phyloP scores from a whole-genome alignment of 768 basidiomycete genomes.

The Tulasnella sp. region DNA sequence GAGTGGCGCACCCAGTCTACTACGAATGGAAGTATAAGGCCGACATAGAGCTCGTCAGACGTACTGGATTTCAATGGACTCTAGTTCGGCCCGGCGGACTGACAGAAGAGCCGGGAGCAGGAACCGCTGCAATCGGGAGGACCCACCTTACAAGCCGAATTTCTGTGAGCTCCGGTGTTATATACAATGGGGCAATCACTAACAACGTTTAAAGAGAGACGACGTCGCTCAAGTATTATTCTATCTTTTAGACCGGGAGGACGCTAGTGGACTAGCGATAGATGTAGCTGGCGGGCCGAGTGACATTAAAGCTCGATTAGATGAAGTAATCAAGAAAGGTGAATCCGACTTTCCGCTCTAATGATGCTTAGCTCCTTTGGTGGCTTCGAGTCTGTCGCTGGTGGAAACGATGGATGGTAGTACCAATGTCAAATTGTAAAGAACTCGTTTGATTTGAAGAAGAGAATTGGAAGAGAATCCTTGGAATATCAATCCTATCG shows the following conservation, averaged over 20 bases:
- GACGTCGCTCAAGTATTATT: conserved; percentile 55
- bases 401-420: neutral
- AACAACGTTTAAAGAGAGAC: conserved; percentile 44
- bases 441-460: neutral
- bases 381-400: neutral
- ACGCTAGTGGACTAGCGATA: conserved; percentile 55
- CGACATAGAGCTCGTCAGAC: conserved; percentile 44
- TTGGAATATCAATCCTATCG: too few species aligned
- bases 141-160: conserved; percentile 50
- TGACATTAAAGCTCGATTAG: conserved; percentile 47
- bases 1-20: conserved; percentile 46
- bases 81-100: conserved; percentile 62
- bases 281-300: conserved; percentile 58
- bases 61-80: conserved; percentile 60
- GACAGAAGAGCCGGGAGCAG: conserved; percentile 50
- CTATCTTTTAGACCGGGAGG: conserved; percentile 49
- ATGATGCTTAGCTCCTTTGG: neutral
- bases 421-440: neutral
- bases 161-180: conserved; percentile 43
- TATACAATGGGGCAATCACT: neutral
- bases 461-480: too few species aligned
- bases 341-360: conserved; percentile 43
- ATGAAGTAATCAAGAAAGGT: conserved; percentile 50
- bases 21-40: conserved; percentile 46
- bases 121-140: conserved; percentile 51